Conservation (phyloP, 1,139 yeast genomes). For the Sugiyamaella grinbergsii region DNA sequence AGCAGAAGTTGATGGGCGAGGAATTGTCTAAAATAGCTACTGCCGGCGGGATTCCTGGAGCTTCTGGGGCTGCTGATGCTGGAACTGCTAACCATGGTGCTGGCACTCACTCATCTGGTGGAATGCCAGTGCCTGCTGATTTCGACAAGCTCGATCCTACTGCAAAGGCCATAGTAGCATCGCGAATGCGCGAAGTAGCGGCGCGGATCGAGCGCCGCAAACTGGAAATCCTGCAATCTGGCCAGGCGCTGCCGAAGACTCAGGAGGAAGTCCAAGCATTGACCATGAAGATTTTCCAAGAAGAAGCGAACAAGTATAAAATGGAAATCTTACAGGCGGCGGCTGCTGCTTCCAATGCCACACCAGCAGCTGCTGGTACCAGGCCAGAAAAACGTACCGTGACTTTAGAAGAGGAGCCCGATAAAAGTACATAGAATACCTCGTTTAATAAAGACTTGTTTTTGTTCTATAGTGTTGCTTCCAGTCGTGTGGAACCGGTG, state of each 20-base stretch:
- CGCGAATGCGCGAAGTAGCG: slow-evolving; percentile 21
- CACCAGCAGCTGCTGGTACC: slow-evolving; percentile 1
- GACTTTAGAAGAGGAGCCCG: slow-evolving; percentile 26
- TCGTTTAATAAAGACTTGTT: too few species aligned
- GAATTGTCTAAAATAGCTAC: slow-evolving; percentile 20
- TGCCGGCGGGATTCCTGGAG: slow-evolving; percentile 8
- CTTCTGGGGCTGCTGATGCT: slow-evolving; percentile 13
- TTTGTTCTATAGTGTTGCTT: too few species aligned
- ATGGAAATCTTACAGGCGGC: slow-evolving; percentile 15
- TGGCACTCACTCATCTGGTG: slow-evolving; percentile 13
- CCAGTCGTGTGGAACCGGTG: too few species aligned
- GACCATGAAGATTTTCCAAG: slow-evolving; percentile 17
- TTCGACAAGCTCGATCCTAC: slow-evolving; percentile 20
- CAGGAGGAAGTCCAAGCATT: slow-evolving; percentile 19
- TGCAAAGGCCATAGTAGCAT: slow-evolving; percentile 19
- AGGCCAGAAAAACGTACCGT: slow-evolving; percentile 17
- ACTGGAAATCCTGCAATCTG: slow-evolving; percentile 19
- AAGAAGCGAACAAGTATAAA: slow-evolving; percentile 10
- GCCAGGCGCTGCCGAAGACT: slow-evolving; percentile 23
- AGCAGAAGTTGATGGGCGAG: slow-evolving; percentile 25
- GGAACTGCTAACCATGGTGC: slow-evolving; percentile 16
- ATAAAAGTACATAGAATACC: slow-evolving; percentile 9
- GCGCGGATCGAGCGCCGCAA: slow-evolving; percentile 21
- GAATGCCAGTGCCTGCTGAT: slow-evolving; percentile 8
- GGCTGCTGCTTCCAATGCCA: slow-evolving; percentile 2